These are phyloP conservation scores for Aspergillus puulaauensis DNA, from an alignment of 2,329 filamentous ascomycete genomes.

Conservation along the genomic window DNA sequence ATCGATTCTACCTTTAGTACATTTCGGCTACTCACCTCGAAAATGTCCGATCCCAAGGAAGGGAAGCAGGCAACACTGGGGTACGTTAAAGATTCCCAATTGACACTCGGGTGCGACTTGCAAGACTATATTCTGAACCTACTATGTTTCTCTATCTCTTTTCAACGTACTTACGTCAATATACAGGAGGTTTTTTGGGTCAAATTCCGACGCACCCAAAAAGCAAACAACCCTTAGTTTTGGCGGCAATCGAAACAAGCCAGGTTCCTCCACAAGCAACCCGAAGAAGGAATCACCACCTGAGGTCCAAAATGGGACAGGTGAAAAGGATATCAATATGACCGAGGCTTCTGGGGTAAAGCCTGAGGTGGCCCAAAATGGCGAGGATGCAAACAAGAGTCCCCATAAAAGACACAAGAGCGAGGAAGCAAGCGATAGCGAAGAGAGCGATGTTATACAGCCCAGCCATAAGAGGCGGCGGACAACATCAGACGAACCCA, in stretches of 20 bases:
- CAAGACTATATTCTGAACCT: neutral
- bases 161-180: constrained; percentile 2
- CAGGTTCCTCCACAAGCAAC: constrained; percentile 27
- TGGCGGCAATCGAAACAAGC: constrained; percentile 54
- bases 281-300: constrained; percentile 24
- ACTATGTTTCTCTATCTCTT: neutral
- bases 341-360: constrained; percentile 15
- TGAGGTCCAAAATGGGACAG: constrained; percentile 3
- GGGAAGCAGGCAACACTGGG: constrained; percentile 78
- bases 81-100: constrained; percentile 78
- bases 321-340: constrained; percentile 11
- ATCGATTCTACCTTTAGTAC: neutral
- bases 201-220: constrained; percentile 61
- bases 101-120: constrained; percentile 66
- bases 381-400: constrained; percentile 8
- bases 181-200: constrained; percentile 80
- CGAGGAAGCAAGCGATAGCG: constrained; percentile 30
- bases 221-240: constrained; percentile 82
- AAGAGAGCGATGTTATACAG: constrained; percentile 47
- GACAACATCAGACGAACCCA: constrained; percentile 28
- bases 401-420: constrained; percentile 27
- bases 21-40: neutral
- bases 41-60: constrained; percentile 21
- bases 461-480: constrained; percentile 58
- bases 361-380: constrained; percentile 1